Evolutionary conservation across 1,284 basidiomycete genomes (phyloP).

Genomic region (Tausonia pullulans): DNA sequence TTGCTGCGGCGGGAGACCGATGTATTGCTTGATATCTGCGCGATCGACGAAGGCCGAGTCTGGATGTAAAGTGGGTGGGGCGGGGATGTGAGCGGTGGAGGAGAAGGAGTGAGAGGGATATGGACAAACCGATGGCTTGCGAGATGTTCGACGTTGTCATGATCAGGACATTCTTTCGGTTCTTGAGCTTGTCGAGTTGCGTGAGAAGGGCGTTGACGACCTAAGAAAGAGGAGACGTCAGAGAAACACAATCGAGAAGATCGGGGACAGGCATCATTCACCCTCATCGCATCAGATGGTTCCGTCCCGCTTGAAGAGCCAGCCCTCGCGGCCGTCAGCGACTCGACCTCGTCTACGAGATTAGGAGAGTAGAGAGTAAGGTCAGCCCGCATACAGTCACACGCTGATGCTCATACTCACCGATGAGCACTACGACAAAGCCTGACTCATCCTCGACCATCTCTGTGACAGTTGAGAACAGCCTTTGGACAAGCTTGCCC

Average conservation of each 20-base stretch:
- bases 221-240: conserved; percentile 34
- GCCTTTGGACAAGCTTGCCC: conserved; percentile 89
- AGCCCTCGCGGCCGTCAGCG: conserved; percentile 80
- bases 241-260: not conserved
- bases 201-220: conserved; percentile 96
- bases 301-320: conserved; percentile 91
- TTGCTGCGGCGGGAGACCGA: conserved; percentile 76
- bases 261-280: conserved; percentile 33
- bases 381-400: not conserved
- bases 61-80: conserved; percentile 27
- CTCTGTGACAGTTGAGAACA: conserved; percentile 81
- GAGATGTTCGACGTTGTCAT: conserved; percentile 95
- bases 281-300: conserved; percentile 87
- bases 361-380: not conserved
- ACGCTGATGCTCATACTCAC: conserved; percentile 35
- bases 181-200: conserved; percentile 89
- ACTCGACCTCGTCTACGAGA: conserved; percentile 82
- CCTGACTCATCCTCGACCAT: conserved; percentile 76
- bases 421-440: conserved; percentile 91
- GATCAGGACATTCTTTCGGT: conserved; percentile 83
- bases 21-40: conserved; percentile 91
- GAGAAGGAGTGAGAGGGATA: not conserved
- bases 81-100: not conserved
- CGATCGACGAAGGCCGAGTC: conserved; percentile 93
- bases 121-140: conserved; percentile 70